Evolutionary conservation across 164 flowering plant species (phyloP).

Genomic region (Stephania japonica): DNA sequence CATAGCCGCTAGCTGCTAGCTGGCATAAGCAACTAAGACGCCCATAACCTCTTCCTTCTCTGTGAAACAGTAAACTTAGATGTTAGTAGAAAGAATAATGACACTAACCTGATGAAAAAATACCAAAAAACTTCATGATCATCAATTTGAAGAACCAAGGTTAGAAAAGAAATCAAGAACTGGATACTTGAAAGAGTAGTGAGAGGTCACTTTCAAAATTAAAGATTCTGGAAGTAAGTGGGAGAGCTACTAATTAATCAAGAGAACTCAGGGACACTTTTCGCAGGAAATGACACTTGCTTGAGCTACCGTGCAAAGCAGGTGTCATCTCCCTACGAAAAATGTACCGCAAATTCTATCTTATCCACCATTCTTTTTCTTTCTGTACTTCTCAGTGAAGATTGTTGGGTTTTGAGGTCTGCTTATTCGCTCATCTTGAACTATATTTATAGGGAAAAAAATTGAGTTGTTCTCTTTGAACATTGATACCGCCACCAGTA

Average conservation of each 20-base stretch:
- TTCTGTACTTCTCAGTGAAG: background rate
- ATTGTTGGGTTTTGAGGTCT: background rate
- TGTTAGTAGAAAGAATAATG: too few relatives aligned
- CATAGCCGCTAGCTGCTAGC: too few relatives aligned
- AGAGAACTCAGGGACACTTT: background rate
- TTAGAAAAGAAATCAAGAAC: too few relatives aligned
- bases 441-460: background rate
- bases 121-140: too few relatives aligned
- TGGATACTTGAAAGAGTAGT: background rate
- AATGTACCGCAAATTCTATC: background rate
- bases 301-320: background rate
- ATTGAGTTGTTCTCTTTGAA: background rate
- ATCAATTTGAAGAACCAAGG: too few relatives aligned
- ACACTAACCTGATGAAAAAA: too few relatives aligned
- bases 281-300: background rate
- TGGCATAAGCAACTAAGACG: too few relatives aligned
- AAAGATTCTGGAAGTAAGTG: background rate
- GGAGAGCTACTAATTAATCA: background rate
- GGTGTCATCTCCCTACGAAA: constrained; percentile 1
- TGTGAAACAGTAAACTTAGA: too few relatives aligned
- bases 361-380: background rate
- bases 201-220: background rate
- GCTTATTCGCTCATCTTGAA: background rate
- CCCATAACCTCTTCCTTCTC: too few relatives aligned
- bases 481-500: background rate